Evolutionary conservation across 768 basidiomycete genomes (phyloP), one percentile per base, ranked within the genome.

Genomic region (Lentinula guzmanii): DNA sequence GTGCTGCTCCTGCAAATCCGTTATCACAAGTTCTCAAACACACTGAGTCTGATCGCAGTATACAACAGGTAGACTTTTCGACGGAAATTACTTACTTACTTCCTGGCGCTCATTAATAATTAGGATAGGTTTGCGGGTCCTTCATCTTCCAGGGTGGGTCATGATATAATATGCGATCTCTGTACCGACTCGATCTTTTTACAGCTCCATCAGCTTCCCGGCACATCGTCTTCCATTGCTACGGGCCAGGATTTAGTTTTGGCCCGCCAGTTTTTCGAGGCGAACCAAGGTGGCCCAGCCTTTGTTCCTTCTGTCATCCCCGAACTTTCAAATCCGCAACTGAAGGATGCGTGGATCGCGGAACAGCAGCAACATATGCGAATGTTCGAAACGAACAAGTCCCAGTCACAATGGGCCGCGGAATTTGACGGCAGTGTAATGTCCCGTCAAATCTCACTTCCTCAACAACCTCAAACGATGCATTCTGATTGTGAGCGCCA

Each of bases 21-120:
- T 78, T 98, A 28, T 86, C 91, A 2, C 89, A 93, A 66, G 88
- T 98, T 28, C 79, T 95, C 57, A 96, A 97, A 71, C 90, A 96
- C 68, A 85, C 92, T 8, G 92, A 94, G 61, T 86, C 85, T 1
- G 95, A 97, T 75, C 85, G 89, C 60, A 94, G 91, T 71, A 71
- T 96, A 33, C 93, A 95, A 68, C 87, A 91, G 77, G 93, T 91
- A 66, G 62, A 81, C 73, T 41, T 43, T 5, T 43, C 28, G 15
- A 21, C 28, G 28, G 34, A 52, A 45, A 50, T 24, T 28, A 28
- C 37, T 39, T 13, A 39, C n/a, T 18, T 55, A 13, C 52, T 43
- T 31, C 33, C 57, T 13, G 53, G 55, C 57, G 42, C 52, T 56
- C 21, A 52, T 39, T 33, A 64, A 51, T 56, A 13, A 37, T 51